Base-by-base conservation (phyloP, 73 alveolate species). In the Diophrys appendiculata region DNA sequence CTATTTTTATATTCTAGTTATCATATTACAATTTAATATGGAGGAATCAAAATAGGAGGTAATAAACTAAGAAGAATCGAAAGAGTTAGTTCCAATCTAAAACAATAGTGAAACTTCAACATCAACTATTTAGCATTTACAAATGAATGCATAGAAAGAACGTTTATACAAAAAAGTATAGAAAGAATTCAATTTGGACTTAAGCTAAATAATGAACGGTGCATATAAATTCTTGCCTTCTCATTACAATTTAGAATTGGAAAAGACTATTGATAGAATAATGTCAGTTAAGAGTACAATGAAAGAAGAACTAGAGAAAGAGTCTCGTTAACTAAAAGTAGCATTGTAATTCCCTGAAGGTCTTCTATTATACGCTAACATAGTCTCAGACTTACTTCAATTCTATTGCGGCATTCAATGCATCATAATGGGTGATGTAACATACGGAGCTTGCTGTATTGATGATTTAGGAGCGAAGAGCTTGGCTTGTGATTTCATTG, bases 401-500 rank as follows among this genome's bases (percentile, higher is more conserved):
- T 75, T 83, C 3, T 95, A 97, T 72, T 94, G 95, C 29, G 84
- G 72, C 8, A 52, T 84, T 2, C 88, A 89, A 28, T 78, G 91
- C 68, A 75, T 96, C 55, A 96, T 98, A 33, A 83, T 96, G 88
- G 99, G 99, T 3, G 99, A 98, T 80, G 99, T 96, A 11, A 97
- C 99, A 5, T 98, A 96, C 87, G 99, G 99, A 1, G 99, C 99
- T 18, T 98, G 99, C 80, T 98, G 99, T 83, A 92, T 98, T 29
- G 99, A 97, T 86, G 99, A 98, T 88, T 83, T 97, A 54, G 98
- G 97, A 1, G 97, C 99, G 29, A 86, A 86, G 56, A 98, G 94
- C 32, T 82, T 97, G 78, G 97, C 93, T 25, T 90, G 95, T 80
- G 99, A 98, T 77, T 96, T 96, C 75, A 82, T 98, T 86, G 95